Base-by-base conservation (phyloP, 2,329 filamentous ascomycete species). In the Colletotrichum nymphaeae region DNA sequence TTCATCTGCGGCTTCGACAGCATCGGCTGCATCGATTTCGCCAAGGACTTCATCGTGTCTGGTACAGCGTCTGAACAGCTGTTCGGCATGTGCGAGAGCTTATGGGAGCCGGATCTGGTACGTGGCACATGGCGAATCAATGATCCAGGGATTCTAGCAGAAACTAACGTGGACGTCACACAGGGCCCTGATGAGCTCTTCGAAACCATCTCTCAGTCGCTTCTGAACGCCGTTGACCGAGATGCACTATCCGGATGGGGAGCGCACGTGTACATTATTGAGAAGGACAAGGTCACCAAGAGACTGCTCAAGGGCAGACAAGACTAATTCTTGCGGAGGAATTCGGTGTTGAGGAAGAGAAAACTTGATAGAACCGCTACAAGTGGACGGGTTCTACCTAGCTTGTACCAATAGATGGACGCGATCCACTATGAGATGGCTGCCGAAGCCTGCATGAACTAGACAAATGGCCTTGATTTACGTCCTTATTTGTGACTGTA, bases 261-360 rank as follows among this genome's bases (percentile, higher is more conserved):
- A 82, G 97, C 97, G 52, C 95, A 99, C 82, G 97, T 99, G 78
- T 99, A 98, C 87, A 97, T 99, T 81, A 97, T 99, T 84, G 97
- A 98, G 89, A 99, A 99, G 91, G 95, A 98, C 88, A 98, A 98
- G 93, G 94, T 99, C 76, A 98, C 97, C 81, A 98, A 98, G 93
- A 91, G 97, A 84, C 91, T 99, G 92, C 88, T 99, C 84, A 98
- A 98, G 92, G 95, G 95, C 82, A 92, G 95, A 88, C 96, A 98
- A 88, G 96, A 98, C 84, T 95, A 94, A 82, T 66, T 63, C 59
- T 28, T 24, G 55, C 30, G 60, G 49, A 42, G 52, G 57, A 30
- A 46, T 32, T 49, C 14, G 57, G 32, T 55, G 11, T 59, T 58
- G 30, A 52, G 30, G 52, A 58, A 35, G 46, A 22, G 32, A 55